Conservation (phyloP, 192 early-diverging fungal species). For the Phlyctochytrium bullatum region DNA sequence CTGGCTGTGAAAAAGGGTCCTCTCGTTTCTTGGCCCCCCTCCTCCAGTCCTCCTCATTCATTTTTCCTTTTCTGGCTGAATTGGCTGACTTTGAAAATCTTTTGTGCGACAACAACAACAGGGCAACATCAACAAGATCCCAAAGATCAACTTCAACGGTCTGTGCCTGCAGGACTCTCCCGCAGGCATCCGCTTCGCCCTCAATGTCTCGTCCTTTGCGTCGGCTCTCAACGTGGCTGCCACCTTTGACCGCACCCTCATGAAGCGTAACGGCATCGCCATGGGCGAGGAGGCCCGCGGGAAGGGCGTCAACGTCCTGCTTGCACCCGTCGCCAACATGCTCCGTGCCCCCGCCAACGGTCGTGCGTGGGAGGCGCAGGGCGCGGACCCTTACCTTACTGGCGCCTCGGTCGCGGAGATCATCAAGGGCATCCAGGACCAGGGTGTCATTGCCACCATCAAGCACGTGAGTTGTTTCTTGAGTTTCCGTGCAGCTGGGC, state of each 20-base stretch:
- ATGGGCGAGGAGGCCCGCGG: slow-evolving; percentile 55
- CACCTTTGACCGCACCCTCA: slow-evolving; percentile 53
- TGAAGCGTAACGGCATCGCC: slow-evolving; percentile 40
- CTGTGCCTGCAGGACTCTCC: slow-evolving; percentile 61
- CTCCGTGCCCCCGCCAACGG: slow-evolving; percentile 34
- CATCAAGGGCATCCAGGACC: slow-evolving; percentile 21
- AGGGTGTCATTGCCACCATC: slow-evolving; percentile 27
- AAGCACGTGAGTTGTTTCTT: slow-evolving; percentile 38
- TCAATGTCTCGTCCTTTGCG: slow-evolving; percentile 28
- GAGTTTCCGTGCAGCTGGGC: no score
- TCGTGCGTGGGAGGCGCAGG: slow-evolving; percentile 36
- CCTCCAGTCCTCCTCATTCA: neutral
- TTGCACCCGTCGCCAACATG: slow-evolving; percentile 52
- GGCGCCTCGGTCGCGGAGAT: slow-evolving; percentile 9
- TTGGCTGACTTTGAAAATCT: slow-evolving; percentile 2
- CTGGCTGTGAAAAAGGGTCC: no score
- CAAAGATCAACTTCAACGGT: slow-evolving; percentile 32
- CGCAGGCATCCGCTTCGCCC: slow-evolving; percentile 44
- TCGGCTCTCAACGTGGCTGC: slow-evolving; percentile 48
- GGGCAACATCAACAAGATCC: slow-evolving; percentile 17
- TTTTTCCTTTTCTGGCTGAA: neutral
- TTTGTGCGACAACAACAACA: slow-evolving; percentile 2
- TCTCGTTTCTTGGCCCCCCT: neutral
- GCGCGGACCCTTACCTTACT: slow-evolving; percentile 27
- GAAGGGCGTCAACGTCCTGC: slow-evolving; percentile 51